Evolutionary conservation across 2,329 filamentous ascomycete genomes (phyloP).

Genomic region (Nigrospora osmanthi): DNA sequence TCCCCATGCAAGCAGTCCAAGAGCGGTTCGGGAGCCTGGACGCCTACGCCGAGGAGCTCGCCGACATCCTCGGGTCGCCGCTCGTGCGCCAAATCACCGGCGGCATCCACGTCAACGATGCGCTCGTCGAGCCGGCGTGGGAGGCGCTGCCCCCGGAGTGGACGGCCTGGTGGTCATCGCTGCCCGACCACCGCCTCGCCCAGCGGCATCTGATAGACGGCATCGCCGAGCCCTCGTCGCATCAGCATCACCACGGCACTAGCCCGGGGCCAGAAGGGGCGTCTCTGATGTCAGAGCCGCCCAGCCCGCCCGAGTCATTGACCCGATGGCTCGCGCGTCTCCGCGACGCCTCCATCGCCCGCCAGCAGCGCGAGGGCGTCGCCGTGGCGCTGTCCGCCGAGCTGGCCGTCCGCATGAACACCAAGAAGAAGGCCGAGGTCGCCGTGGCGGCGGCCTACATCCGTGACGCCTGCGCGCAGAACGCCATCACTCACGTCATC

Average conservation of each 20-base stretch:
- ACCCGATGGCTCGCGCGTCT: slow-evolving; percentile 13
- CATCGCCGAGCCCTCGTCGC: slow-evolving; percentile 10
- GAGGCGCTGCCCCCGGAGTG: slow-evolving; percentile 18
- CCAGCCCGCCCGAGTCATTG: slow-evolving; percentile 12
- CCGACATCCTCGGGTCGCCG: slow-evolving; percentile 14
- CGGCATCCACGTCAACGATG: slow-evolving; percentile 25
- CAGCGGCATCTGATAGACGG: slow-evolving; percentile 21
- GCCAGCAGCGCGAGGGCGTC: slow-evolving; percentile 10
- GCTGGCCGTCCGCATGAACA: slow-evolving; percentile 17
- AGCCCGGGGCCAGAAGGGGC: background rate
- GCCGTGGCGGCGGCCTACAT: slow-evolving; percentile 18
- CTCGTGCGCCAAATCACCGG: slow-evolving; percentile 22
- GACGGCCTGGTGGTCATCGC: slow-evolving; percentile 19
- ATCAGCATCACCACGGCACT: too few relatives aligned
- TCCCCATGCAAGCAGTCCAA: background rate
- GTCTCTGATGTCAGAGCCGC: background rate
- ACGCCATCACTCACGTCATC: slow-evolving; percentile 16
- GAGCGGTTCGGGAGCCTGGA: slow-evolving; percentile 1
- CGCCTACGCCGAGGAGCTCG: slow-evolving; percentile 13
- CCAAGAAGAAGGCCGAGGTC: slow-evolving; percentile 22
- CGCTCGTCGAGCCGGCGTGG: slow-evolving; percentile 21
- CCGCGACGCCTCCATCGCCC: slow-evolving; percentile 14
- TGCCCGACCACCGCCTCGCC: slow-evolving; percentile 18
- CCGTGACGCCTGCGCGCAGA: slow-evolving; percentile 10
- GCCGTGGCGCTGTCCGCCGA: slow-evolving; percentile 10